Percentiles rank a stretch among this genome's conserved stretches.
Conservation (phyloP, 129 eudicot species). For the Flaveria robusta region DNA sequence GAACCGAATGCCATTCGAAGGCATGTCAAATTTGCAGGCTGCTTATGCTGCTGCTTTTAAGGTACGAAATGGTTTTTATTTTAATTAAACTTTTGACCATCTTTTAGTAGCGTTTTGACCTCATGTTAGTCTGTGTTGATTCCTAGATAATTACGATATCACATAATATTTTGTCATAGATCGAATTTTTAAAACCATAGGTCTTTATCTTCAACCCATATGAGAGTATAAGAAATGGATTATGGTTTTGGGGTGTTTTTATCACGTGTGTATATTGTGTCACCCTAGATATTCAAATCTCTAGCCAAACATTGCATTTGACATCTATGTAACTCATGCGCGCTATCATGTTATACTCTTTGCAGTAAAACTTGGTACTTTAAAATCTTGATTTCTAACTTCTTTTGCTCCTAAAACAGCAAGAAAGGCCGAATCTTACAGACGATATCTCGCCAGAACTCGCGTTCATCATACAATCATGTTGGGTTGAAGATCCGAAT, state of each 20-base stretch:
- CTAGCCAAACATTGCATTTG: not conserved
- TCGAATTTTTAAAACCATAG: not conserved
- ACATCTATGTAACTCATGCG: not conserved
- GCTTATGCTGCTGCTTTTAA: conserved; percentile 99
- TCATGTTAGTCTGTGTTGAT: not conserved
- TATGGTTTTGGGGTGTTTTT: not conserved
- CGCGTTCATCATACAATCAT: conserved; percentile 82
- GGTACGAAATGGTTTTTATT: conserved; percentile 43
- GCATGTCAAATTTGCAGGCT: conserved; percentile 99
- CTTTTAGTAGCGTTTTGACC: not conserved
- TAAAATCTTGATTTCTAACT: conserved; percentile 6
- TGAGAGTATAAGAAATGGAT: not conserved
- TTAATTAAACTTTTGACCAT: not conserved
- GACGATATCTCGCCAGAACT: conserved; percentile 77
- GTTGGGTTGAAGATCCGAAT: conserved; percentile 97
- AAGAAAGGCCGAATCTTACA: conserved; percentile 82
- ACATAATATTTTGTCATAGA: not conserved
- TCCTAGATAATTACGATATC: not conserved
- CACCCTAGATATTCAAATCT: not conserved
- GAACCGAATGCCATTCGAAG: conserved; percentile 95
- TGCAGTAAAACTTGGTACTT: not conserved
- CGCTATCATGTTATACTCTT: not conserved
- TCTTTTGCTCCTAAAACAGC: conserved; percentile 52
- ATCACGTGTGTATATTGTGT: not conserved
- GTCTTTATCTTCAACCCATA: not conserved